Evolutionary conservation across 345 rosid genomes (phyloP), one percentile per base, ranked within the genome.

Genomic region (Citrus inodora): DNA sequence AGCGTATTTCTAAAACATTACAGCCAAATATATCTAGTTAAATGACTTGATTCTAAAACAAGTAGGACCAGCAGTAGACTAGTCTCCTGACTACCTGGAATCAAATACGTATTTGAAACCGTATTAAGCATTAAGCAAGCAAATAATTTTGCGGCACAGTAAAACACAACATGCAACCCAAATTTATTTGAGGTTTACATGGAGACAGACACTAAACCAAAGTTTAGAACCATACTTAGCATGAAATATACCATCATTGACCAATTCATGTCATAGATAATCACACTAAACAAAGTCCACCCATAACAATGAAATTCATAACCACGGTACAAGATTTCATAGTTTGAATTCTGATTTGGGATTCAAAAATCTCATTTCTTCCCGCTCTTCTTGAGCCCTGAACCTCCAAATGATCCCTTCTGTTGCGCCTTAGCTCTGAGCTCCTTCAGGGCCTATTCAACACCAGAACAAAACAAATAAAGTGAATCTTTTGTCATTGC

Each of bases 311-410:
- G 35, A 67, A 55, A 67, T 37, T n/a, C 32, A 16, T 76, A 67
- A 56, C 13, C 40, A 37, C 10, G 1, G 11, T 21, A 67, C 66
- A 62, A n/a, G 35, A 60, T 11, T 11, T 67, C 38, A 38, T 53
- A 46, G 28, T 11, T 70, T 53, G 62, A 30, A 30, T 60, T 62
- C 33, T 28, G 21, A 76, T 25, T 51, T 51, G 37, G 37, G 69
- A 13, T 66, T 33, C n/a, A 35, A 68, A 69, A 69, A 60, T 73
- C 79, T 93, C 86, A 93, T 86, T 95, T 95, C 92, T 95, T 95
- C 69, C 98, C 95, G 24, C 98, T 95, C 89, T 92, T 93, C 92
- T 92, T 93, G 40, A 95, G 98, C 33, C 98, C 98, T 63, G 98
- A 13, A 67, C 98, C 98, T 84, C 98, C 98, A 35, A 93, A 73